Percentiles rank a stretch among this genome's conserved stretches.
phyloP scores from a whole-genome alignment of 2,329 filamentous ascomycete species.

The Trichoderma sp. region DNA sequence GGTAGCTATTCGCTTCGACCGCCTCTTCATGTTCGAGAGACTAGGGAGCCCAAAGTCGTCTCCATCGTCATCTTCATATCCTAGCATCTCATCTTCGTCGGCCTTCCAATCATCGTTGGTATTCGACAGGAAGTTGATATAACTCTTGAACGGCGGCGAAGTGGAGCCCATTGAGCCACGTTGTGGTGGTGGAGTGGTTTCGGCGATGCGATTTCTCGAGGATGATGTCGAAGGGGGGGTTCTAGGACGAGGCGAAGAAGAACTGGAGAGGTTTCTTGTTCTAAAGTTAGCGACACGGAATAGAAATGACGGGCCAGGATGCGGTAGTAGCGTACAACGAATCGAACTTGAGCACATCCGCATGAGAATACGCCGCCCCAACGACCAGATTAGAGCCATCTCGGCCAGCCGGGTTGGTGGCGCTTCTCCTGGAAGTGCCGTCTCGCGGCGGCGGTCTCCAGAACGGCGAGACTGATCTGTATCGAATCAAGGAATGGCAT shows the following conservation, averaged over 20 bases:
- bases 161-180: slow-evolving; percentile 50
- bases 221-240: slow-evolving; percentile 67
- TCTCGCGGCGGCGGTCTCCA: slow-evolving; percentile 63
- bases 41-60: slow-evolving; percentile 95
- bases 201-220: slow-evolving; percentile 47
- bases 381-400: slow-evolving; percentile 70
- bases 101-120: slow-evolving; percentile 80
- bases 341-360: slow-evolving; percentile 87
- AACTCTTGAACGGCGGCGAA: slow-evolving; percentile 68
- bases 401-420: slow-evolving; percentile 40
- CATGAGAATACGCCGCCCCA: slow-evolving; percentile 93
- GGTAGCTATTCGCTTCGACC: slow-evolving; percentile 53
- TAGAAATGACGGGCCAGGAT: neutral
- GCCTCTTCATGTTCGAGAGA: slow-evolving; percentile 84
- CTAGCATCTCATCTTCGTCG: slow-evolving; percentile 72
- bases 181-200: slow-evolving; percentile 56
- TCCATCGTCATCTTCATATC: slow-evolving; percentile 81
- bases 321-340: slow-evolving; percentile 56
- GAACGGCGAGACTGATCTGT: slow-evolving; percentile 81
- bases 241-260: slow-evolving; percentile 64
- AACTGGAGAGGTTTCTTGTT: slow-evolving; percentile 55
- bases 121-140: slow-evolving; percentile 76
- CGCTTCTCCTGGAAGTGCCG: slow-evolving; percentile 49
- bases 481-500: slow-evolving; percentile 26
- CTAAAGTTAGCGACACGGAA: neutral